Base-by-base conservation (phyloP, 2,329 filamentous ascomycete genomes). In the Pseudohalonectria lignicola region DNA sequence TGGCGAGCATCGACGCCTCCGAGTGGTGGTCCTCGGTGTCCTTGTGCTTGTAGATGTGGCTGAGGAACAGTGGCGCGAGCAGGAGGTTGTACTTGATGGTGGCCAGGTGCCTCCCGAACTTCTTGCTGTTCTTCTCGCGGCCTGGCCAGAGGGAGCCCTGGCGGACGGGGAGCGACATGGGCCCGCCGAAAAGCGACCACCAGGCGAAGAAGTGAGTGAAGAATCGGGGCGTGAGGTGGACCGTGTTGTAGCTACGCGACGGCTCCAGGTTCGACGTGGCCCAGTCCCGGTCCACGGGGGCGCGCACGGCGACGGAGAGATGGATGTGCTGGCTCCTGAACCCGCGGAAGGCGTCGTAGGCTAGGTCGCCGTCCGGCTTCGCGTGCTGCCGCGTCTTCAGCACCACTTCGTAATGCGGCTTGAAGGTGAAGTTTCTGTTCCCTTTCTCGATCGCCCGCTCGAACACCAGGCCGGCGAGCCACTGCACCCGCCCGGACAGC, bases 161-260 rank as follows among this genome's bases (percentile, higher is more conserved):
- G 1, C 92, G 85, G 41, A 98, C 82, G 10, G 92, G 93, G 20
- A 98, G 69, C 10, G 90, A 93, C 79, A 96, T 87, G 8, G 90
- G 83, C 2, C 90, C 88, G 8, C 87, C 87, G 59, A 98, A 98
- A 48, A 96, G 77, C 1, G 84, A 90, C 87, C 88, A 96, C 92
- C 92, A 98, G 41, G 80, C 79, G 63, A 88, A 96, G 67, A 98
- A 98, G 56, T 98, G 92, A 0, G 90, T 95, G 57, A 98, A 98
- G 66, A 98, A 94, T 8, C 88, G 80, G 5, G 92, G 92, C 2
- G 85, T 92, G 21, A 98, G 71, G 57, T 98, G 93, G 1, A 96
- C 83, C 0, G 90, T 87, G 54, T 98, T 98, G 66, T 98, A 98
- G 54, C 90, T 96, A 45, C 79, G 76, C 1, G 88, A 93, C 4